Evolutionary conservation across 225 moss, liverwort and hornwort genomes (phyloP).

Genomic region (Takakia lepidozioides): DNA sequence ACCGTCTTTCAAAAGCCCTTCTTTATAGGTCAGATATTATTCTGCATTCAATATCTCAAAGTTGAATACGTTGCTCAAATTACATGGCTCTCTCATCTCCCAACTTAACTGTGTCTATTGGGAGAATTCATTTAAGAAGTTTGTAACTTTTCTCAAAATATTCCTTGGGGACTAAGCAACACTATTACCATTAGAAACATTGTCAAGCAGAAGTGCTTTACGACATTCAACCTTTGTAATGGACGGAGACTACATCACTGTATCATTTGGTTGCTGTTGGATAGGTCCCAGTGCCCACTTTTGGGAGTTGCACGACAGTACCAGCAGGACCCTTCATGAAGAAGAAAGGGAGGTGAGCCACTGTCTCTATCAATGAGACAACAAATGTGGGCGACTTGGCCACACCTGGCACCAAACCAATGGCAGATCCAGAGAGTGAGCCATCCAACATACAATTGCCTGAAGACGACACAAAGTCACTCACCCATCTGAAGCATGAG

Average conservation of each 20-base stretch:
- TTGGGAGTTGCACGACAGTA: slow-evolving; percentile 8
- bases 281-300: neutral
- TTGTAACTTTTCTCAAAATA: no score
- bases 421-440: neutral
- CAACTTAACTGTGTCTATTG: no score
- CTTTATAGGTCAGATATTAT: slow-evolving; percentile 30
- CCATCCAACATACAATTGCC: no score
- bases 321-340: neutral
- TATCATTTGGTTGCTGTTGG: neutral
- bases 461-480: slow-evolving; percentile 1
- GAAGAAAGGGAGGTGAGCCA: neutral
- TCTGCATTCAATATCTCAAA: no score
- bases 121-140: no score
- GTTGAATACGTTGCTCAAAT: no score
- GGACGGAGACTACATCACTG: neutral
- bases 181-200: no score
- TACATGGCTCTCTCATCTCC: no score
- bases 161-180: no score
- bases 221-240: no score
- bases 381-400: neutral
- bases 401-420: no score
- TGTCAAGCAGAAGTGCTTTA: no score
- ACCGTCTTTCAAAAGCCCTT: slow-evolving; percentile 10
- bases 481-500: neutral
- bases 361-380: neutral